phyloP scores from a whole-genome alignment of 257 asterid species.

The Lantana camara region DNA sequence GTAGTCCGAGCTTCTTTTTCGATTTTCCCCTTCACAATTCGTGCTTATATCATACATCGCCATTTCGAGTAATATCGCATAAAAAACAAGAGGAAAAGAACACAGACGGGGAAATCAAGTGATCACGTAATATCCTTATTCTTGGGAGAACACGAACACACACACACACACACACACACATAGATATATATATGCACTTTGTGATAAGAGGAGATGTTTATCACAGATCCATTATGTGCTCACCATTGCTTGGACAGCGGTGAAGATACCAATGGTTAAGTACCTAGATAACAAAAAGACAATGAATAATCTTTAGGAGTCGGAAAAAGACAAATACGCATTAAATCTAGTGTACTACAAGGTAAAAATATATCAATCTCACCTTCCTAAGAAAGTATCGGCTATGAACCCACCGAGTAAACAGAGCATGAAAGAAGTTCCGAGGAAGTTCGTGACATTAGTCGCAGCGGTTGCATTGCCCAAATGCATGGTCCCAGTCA shows the following conservation, averaged over 20 bases:
- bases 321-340: neutral
- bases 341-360: no score
- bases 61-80: neutral
- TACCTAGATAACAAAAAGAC: slow-evolving; percentile 43
- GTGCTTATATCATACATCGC: neutral
- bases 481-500: slow-evolving; percentile 87
- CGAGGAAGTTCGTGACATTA: slow-evolving; percentile 79
- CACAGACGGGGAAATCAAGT: slow-evolving; percentile 5
- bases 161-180: no score
- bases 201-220: no score
- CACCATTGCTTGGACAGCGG: slow-evolving; percentile 80
- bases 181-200: no score
- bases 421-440: slow-evolving; percentile 80
- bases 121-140: no score
- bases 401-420: slow-evolving; percentile 83
- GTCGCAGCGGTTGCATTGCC: slow-evolving; percentile 79
- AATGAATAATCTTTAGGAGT: neutral
- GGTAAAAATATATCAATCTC: neutral
- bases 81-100: neutral
- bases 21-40: slow-evolving; percentile 6
- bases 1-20: slow-evolving; percentile 6
- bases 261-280: slow-evolving; percentile 70
- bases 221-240: neutral
- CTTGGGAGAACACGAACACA: neutral
- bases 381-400: slow-evolving; percentile 84